phyloP scores from a whole-genome alignment of 2,329 filamentous ascomycete species.

The Colletotrichum cereale region DNA sequence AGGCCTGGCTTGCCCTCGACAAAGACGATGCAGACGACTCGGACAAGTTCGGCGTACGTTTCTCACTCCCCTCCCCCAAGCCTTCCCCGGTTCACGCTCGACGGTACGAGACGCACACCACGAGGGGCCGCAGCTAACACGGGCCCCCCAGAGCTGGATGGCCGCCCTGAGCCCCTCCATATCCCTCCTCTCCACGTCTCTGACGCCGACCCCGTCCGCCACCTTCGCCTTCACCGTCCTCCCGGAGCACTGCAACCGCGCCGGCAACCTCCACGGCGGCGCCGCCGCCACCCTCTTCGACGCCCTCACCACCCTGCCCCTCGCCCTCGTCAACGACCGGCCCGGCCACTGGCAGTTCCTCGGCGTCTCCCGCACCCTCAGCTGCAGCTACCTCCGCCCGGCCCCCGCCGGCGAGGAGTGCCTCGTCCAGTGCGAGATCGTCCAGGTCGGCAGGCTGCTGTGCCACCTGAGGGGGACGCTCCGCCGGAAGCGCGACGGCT shows the following conservation, averaged over 20 bases:
- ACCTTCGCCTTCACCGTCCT: constrained; percentile 64
- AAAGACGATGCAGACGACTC: constrained; percentile 46
- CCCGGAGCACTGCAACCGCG: constrained; percentile 64
- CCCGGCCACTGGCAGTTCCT: constrained; percentile 72
- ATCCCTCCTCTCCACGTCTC: constrained; percentile 53
- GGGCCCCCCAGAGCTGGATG: constrained; percentile 58
- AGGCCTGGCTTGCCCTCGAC: constrained; percentile 48
- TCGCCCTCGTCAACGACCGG: constrained; percentile 64
- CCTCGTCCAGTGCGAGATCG: constrained; percentile 67
- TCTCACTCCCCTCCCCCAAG: background rate
- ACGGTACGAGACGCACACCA: background rate
- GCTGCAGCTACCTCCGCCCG: constrained; percentile 76
- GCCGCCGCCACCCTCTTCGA: constrained; percentile 77
- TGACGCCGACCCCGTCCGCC: constrained; percentile 53
- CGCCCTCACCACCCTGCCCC: constrained; percentile 69
- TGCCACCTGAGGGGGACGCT: constrained; percentile 67
- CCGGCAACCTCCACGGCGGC: constrained; percentile 70
- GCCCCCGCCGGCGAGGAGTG: constrained; percentile 64
- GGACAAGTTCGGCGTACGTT: constrained; percentile 50
- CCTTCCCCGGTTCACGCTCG: background rate
- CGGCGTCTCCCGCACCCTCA: constrained; percentile 75
- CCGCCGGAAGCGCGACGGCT: constrained; percentile 64
- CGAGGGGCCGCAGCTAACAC: constrained; percentile 1
- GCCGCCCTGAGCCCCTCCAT: constrained; percentile 56
- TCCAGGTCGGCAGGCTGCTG: constrained; percentile 68